Base-by-base conservation (phyloP, 495 filamentous ascomycete species). In the Penicillium subrubescens region DNA sequence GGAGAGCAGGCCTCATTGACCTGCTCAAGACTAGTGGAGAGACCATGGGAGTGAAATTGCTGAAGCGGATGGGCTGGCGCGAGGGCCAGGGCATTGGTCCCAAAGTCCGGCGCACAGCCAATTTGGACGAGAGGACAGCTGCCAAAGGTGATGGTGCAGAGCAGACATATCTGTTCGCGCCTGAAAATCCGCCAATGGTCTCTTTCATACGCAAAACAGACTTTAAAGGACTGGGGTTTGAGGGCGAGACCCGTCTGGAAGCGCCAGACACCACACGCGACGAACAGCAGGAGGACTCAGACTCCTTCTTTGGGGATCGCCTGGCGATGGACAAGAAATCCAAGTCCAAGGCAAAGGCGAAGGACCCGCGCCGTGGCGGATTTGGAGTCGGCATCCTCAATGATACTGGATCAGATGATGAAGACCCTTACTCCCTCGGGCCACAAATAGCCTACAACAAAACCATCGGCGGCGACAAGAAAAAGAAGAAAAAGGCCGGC, bases 41-140 rank as follows among this genome's bases (percentile, higher is more conserved):
- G 60, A 97, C 92, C 1, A 94, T 96, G 84, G 95, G 95, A 15
- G 84, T 90, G 23, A 96, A 92, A 68, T 79, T 99, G 5, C 77
- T 97, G 66, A 92, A 90, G 74, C 91, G 86, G 71, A 98, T 99
- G 96, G 95, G 95, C 14, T 99, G 96, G 95, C 90, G 89, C 63
- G 91, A 93, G 58, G 95, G 93, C 0, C 93, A 97, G 73, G 95
- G 96, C 1, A 85, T 98, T 57, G 96, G 95, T 3, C 93, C 93
- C 34, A 96, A 92, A 72, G 79, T 96, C n/a, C 87, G 89, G 46
- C 85, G 95, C 37, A 86, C 79, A 75, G 93, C 92, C 48, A 82
- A 88, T 54, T 78, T 94, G 10, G 91, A 87, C 52, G 86, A 86
- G 19, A 73, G 61, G 1, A 23, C 59, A 35, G 77, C 79, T n/a